Evolutionary conservation across 441 rosid genomes (phyloP).

Genomic region (Adansonia madagascariensis): DNA sequence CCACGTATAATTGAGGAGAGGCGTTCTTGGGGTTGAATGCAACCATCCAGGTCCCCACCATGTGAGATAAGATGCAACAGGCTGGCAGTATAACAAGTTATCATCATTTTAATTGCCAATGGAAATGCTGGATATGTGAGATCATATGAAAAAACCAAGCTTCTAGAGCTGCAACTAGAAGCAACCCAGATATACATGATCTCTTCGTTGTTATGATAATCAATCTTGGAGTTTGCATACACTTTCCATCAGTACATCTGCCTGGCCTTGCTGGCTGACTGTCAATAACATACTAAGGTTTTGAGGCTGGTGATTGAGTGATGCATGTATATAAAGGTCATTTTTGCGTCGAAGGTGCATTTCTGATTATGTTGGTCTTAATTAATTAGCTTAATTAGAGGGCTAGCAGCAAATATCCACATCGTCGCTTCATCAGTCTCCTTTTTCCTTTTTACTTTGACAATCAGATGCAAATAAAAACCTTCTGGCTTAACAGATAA

Average conservation of each 20-base stretch:
- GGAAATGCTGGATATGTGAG: not conserved
- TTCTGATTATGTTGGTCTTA: not conserved
- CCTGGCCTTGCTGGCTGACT: too few relatives aligned
- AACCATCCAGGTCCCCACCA: slow-evolving; percentile 42
- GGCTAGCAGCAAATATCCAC: not conserved
- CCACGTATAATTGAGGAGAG: slow-evolving; percentile 25
- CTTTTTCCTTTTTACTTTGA: not conserved
- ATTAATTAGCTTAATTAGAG: not conserved
- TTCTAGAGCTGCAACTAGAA: not conserved
- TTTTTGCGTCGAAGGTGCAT: not conserved
- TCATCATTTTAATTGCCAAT: not conserved
- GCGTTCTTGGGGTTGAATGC: slow-evolving; percentile 27
- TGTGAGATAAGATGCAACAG: slow-evolving; percentile 28
- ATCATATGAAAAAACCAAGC: not conserved
- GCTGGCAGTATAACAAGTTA: not conserved
- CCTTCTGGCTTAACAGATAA: not conserved
- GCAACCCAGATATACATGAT: not conserved
- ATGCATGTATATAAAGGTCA: not conserved
- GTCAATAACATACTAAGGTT: too few relatives aligned
- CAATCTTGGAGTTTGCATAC: not conserved
- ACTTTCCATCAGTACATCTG: too few relatives aligned
- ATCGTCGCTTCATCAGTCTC: too few relatives aligned
- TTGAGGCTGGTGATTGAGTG: not conserved
- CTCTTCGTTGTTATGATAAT: not conserved
- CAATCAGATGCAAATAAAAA: not conserved